phyloP scores from a whole-genome alignment of 495 filamentous ascomycete genomes.

The Penicillium bovifimosum region DNA sequence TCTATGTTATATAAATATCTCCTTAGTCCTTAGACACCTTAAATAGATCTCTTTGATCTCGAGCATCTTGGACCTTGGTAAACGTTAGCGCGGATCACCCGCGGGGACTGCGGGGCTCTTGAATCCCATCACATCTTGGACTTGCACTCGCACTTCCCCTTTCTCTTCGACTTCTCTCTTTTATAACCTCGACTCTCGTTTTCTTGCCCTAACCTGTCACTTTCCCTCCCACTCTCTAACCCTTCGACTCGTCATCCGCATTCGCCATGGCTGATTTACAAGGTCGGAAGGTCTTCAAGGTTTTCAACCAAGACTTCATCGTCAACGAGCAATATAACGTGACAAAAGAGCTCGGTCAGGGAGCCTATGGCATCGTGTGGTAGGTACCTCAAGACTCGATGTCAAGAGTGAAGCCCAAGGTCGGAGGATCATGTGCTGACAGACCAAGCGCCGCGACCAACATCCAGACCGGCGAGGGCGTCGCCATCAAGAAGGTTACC shows the following conservation, averaged over 20 bases:
- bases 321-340: slow-evolving; percentile 98
- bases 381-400: slow-evolving; percentile 40
- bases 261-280: slow-evolving; percentile 66
- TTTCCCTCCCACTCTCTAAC: slow-evolving; percentile 1
- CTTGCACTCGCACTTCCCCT: background rate
- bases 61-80: no score
- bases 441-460: slow-evolving; percentile 80
- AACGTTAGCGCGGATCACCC: slow-evolving; percentile 21
- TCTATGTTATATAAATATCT: no score
- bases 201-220: background rate
- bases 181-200: background rate
- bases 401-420: background rate
- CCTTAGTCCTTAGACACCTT: no score
- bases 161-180: slow-evolving; percentile 11
- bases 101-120: slow-evolving; percentile 27
- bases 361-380: slow-evolving; percentile 98
- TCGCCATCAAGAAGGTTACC: slow-evolving; percentile 98
- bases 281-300: slow-evolving; percentile 96
- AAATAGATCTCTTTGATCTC: no score
- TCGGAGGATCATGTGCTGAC: slow-evolving; percentile 2
- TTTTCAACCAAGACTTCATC: slow-evolving; percentile 99
- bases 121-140: slow-evolving; percentile 14
- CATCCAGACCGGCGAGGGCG: slow-evolving; percentile 84
- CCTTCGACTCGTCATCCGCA: background rate
- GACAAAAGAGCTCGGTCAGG: slow-evolving; percentile 96